A percentile compares a stretch with the other conserved stretches of the same genome.
These are phyloP conservation scores for Diplotaxis tenuifolia DNA, from an alignment of 345 rosid genomes.

Conservation along the genomic window DNA sequence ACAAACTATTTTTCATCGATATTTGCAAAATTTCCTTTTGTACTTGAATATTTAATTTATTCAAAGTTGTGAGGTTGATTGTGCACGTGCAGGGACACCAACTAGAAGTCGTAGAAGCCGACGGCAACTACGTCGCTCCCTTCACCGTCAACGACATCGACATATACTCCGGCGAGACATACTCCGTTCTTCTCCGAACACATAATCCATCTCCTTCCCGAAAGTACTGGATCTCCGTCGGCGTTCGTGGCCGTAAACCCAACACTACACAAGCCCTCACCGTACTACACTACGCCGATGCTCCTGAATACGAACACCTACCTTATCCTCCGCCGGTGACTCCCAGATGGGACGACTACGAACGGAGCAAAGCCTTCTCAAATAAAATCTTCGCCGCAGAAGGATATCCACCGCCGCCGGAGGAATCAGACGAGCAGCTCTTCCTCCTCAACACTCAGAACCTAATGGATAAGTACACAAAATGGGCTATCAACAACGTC, in stretches of 20 bases:
- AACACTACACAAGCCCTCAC: constrained; percentile 59
- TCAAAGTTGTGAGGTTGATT: neutral
- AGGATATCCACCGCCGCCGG: neutral
- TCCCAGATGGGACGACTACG: constrained; percentile 61
- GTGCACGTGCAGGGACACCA: constrained; percentile 50
- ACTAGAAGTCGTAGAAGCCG: constrained; percentile 77
- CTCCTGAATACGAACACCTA: constrained; percentile 40
- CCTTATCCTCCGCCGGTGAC: constrained; percentile 47
- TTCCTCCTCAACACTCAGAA: neutral
- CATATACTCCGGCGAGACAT: constrained; percentile 81
- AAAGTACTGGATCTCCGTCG: constrained; percentile 58
- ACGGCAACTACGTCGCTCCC: constrained; percentile 75
- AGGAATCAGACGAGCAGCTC: neutral
- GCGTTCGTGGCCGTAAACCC: constrained; percentile 61
- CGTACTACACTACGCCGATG: constrained; percentile 47
- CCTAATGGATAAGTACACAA: neutral
- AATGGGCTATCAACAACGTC: neutral
- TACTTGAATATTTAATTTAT: neutral
- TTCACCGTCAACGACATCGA: constrained; percentile 53
- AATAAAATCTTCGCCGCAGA: constrained; percentile 15
- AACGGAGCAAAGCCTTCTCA: constrained; percentile 49
- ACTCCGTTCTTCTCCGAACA: constrained; percentile 63
- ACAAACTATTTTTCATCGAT: neutral
- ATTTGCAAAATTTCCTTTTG: neutral
- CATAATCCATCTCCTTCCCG: constrained; percentile 35